phyloP scores from a whole-genome alignment of 192 early-diverging fungal genomes.

The Linnemannia schmuckeri region DNA sequence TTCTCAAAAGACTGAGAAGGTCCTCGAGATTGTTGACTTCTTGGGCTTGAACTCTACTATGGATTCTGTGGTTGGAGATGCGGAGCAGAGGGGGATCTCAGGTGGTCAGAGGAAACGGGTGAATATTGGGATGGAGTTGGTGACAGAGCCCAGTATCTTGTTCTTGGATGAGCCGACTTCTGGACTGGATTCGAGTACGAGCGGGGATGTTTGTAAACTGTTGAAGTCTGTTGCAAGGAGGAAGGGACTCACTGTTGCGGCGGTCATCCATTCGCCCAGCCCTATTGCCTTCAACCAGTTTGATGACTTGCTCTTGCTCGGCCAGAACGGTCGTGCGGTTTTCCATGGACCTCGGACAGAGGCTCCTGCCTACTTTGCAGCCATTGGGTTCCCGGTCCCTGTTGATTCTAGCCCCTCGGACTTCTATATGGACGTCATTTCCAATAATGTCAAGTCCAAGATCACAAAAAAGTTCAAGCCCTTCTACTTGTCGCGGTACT shows the following conservation, averaged over 20 bases:
- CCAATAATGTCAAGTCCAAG: slow-evolving; percentile 58
- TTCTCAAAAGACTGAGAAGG: slow-evolving; percentile 61
- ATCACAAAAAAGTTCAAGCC: slow-evolving; percentile 41
- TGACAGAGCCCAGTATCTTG: slow-evolving; percentile 65
- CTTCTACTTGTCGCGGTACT: slow-evolving; percentile 59
- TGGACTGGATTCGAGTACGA: slow-evolving; percentile 73
- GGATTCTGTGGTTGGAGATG: slow-evolving; percentile 65
- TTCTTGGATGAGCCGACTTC: slow-evolving; percentile 79
- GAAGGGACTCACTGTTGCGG: slow-evolving; percentile 71
- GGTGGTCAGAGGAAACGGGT: slow-evolving; percentile 81
- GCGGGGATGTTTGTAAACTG: slow-evolving; percentile 70
- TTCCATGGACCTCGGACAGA: slow-evolving; percentile 69
- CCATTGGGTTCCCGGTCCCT: slow-evolving; percentile 58
- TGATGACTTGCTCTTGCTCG: slow-evolving; percentile 75
- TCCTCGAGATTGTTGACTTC: slow-evolving; percentile 65
- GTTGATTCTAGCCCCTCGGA: slow-evolving; percentile 58
- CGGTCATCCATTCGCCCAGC: slow-evolving; percentile 78
- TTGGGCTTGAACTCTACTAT: slow-evolving; percentile 65
- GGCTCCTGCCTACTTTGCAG: slow-evolving; percentile 60
- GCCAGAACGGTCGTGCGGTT: slow-evolving; percentile 73
- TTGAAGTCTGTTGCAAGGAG: slow-evolving; percentile 66
- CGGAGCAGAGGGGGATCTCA: slow-evolving; percentile 71
- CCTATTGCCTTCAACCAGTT: slow-evolving; percentile 72
- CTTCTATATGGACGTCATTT: slow-evolving; percentile 74
- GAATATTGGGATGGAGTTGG: slow-evolving; percentile 80